Evolutionary conservation across 441 rosid genomes (phyloP).

Genomic region (Lepidium campestre): DNA sequence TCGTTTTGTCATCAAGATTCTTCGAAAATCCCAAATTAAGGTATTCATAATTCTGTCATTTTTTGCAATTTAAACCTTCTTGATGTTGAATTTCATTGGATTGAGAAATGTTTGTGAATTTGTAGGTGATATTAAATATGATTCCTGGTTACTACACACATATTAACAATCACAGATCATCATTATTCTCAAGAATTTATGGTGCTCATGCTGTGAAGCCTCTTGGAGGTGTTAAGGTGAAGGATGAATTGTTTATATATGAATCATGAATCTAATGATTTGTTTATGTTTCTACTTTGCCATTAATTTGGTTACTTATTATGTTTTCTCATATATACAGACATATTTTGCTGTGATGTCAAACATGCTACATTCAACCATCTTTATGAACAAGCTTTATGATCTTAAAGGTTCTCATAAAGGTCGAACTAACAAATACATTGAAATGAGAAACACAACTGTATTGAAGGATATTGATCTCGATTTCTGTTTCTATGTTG

Average conservation of each 20-base stretch:
- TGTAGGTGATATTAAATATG: constrained; percentile 33
- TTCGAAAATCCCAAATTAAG: constrained; percentile 50
- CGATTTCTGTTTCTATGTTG: constrained; percentile 46
- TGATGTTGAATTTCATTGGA: too few species aligned
- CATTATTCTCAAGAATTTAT: constrained; percentile 34
- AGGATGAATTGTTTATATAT: not conserved
- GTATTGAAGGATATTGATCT: constrained; percentile 49
- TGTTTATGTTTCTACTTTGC: not conserved
- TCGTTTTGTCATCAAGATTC: constrained; percentile 39
- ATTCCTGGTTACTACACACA: constrained; percentile 45
- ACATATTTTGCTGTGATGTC: constrained; percentile 44
- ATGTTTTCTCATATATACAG: constrained; percentile 25
- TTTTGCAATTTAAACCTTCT: too few species aligned
- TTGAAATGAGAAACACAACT: constrained; percentile 28
- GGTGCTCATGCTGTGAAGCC: constrained; percentile 47
- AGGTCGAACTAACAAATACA: constrained; percentile 37
- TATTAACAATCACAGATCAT: constrained; percentile 24
- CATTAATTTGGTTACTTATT: not conserved
- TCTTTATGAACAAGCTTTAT: constrained; percentile 33
- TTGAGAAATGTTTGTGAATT: not conserved
- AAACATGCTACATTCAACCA: constrained; percentile 34
- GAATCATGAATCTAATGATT: not conserved
- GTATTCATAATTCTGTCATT: constrained; percentile 15
- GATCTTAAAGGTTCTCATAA: constrained; percentile 53
- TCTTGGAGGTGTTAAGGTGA: constrained; percentile 40